Conservation (phyloP, 352 stramenopile species). For the Globisporangium abappressorium region DNA sequence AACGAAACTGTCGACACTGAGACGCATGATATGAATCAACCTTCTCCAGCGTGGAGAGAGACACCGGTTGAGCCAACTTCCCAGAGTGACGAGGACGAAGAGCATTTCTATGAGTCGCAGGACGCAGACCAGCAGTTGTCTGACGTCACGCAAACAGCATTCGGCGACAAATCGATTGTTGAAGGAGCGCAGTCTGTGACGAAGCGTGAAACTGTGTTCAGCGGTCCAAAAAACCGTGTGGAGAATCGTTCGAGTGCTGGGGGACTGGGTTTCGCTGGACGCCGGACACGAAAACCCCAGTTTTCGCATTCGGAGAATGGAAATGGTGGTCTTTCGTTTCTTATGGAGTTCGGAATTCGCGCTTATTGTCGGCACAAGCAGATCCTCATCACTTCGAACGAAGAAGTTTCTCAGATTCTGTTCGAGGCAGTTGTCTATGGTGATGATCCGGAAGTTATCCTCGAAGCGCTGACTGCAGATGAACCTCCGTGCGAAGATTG, state of each 20-base stretch:
- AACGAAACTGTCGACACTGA: conserved; percentile 1
- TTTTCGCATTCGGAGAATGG: conserved; percentile 6
- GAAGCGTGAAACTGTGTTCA: background rate
- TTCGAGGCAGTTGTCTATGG: conserved; percentile 35
- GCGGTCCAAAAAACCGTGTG: background rate
- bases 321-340: conserved; percentile 23
- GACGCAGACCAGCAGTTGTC: background rate
- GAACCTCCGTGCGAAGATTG: conserved; percentile 40
- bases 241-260: background rate
- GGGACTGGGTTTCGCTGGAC: background rate
- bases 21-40: background rate
- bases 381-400: conserved; percentile 22
- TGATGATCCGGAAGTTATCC: conserved; percentile 36
- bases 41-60: conserved; percentile 1
- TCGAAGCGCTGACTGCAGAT: conserved; percentile 37
- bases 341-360: conserved; percentile 35
- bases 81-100: conserved; percentile 3
- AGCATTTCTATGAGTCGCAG: background rate
- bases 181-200: background rate
- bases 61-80: background rate
- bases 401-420: conserved; percentile 32
- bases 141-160: background rate
- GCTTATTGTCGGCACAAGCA: conserved; percentile 45
- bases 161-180: background rate
- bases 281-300: conserved; percentile 8